phyloP scores from a whole-genome alignment of 73 alveolate species.

The Loxodes magnus region DNA sequence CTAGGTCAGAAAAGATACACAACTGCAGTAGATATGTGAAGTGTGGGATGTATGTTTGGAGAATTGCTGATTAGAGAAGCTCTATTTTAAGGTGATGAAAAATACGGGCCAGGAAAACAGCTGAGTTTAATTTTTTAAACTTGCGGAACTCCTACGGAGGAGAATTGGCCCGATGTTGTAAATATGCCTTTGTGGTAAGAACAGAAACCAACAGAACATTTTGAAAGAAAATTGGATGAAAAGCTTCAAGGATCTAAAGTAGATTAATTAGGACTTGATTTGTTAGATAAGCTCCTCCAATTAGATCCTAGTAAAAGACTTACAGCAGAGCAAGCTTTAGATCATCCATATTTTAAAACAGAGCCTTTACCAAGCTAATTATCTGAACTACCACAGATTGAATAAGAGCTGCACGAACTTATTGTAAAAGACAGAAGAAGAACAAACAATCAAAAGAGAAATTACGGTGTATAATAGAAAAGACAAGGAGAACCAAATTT shows the following conservation, averaged over 20 bases:
- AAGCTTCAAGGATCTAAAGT: conserved; percentile 26
- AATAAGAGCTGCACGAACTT: conserved; percentile 85
- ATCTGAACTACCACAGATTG: conserved; percentile 56
- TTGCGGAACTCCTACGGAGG: conserved; percentile 87
- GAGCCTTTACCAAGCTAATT: conserved; percentile 56
- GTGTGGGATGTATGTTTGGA: conserved; percentile 40
- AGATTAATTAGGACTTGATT: conserved; percentile 56
- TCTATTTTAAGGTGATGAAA: conserved; percentile 23
- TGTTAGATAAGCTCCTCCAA: conserved; percentile 63
- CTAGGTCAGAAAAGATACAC: conserved; percentile 69
- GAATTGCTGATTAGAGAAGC: conserved; percentile 26
- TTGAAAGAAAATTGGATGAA: conserved; percentile 49
- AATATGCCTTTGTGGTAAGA: conserved; percentile 47
- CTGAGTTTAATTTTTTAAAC: conserved; percentile 72
- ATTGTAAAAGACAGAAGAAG: conserved; percentile 72
- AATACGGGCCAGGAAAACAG: conserved; percentile 66
- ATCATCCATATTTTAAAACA: conserved; percentile 70
- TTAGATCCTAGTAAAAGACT: conserved; percentile 83
- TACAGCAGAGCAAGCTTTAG: conserved; percentile 77
- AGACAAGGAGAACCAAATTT: no score
- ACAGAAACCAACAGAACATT: conserved; percentile 49
- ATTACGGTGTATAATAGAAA: no score
- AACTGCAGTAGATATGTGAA: conserved; percentile 41
- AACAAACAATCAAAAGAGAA: conserved; percentile 23
- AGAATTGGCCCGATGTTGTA: conserved; percentile 84